Evolutionary conservation across 495 filamentous ascomycete species (phyloP), one percentile per base, ranked within the genome.

Genomic region (Bombardia bombarda): DNA sequence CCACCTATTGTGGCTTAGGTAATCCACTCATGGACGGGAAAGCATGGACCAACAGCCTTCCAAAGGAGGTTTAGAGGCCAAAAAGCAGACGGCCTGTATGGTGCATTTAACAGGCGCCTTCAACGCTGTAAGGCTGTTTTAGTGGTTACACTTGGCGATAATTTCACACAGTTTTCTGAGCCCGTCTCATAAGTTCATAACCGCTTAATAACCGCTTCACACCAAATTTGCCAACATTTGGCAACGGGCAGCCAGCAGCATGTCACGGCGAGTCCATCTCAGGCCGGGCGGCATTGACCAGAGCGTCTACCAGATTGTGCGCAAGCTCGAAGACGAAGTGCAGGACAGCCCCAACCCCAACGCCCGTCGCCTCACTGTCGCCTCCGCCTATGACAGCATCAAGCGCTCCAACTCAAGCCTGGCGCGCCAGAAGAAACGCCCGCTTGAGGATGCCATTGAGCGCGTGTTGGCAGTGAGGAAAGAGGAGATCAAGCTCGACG

Each of bases 371-470:
- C 59, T 87, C 13, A 80, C 83, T 3, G 70, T 82, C 1, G 58
- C 75, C 1, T 61, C 62, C 1, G 77, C 93, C 8, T 92, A 89
- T 57, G 83, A 87, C 12, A 68, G 69, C 39, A 85, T 95, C 50
- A 85, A 86, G 53, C 69, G 69, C 48, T 93, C 87, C 3, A 95
- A 95, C 55, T 94, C 88, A 1, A 85, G 80, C 46, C 59, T 95
- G 28, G 86, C 84, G 34, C 70, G 89, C 12, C 82, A 82, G 50
- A 86, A 83, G 6, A 94, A 92, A 63, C 78, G 76, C 41, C 67
- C 82, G 12, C 64, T 98, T 12, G 85, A 95, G 57, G 82, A 88
- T 51, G 84, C 86, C 35, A 85, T 97, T 49, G 88, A 95, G 55
- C 72, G 87, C 17, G 86, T 93, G 2, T 68, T 98, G 22, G 78